phyloP scores from a whole-genome alignment of 495 filamentous ascomycete genomes.

The Xylaria bambusicola region DNA sequence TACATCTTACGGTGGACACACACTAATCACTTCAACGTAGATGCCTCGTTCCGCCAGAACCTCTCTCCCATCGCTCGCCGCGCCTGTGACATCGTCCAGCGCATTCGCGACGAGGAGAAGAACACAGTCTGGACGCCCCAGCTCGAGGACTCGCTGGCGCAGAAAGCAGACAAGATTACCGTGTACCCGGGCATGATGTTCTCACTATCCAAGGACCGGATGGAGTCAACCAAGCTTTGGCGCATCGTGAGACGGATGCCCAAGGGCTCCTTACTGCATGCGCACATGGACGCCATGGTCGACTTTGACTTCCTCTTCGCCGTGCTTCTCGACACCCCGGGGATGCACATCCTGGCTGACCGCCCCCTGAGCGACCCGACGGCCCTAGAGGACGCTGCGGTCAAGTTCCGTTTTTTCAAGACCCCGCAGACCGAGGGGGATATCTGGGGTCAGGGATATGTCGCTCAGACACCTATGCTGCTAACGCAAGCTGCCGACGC shows the following conservation, averaged over 20 bases:
- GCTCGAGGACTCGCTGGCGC: conserved; percentile 64
- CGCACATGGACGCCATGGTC: conserved; percentile 87
- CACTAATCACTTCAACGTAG: conserved; percentile 34
- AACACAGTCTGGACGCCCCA: conserved; percentile 69
- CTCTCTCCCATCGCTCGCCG: conserved; percentile 72
- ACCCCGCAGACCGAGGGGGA: conserved; percentile 28
- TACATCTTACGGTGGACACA: neutral
- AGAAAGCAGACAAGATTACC: conserved; percentile 52
- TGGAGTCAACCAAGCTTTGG: conserved; percentile 84
- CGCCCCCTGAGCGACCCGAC: conserved; percentile 50
- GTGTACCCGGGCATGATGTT: conserved; percentile 90
- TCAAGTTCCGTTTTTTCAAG: conserved; percentile 59
- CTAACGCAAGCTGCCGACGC: conserved; percentile 65
- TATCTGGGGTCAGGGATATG: conserved; percentile 68
- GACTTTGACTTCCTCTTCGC: conserved; percentile 77
- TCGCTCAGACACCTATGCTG: conserved; percentile 54
- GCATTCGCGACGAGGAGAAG: conserved; percentile 76
- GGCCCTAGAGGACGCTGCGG: conserved; percentile 46
- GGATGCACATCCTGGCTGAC: conserved; percentile 68
- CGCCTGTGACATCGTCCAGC: conserved; percentile 75
- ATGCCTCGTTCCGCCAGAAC: conserved; percentile 64
- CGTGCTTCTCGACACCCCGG: conserved; percentile 68
- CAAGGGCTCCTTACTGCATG: conserved; percentile 86
- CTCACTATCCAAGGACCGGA: conserved; percentile 70
- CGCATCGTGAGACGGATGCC: conserved; percentile 82